Conservation (phyloP, 2,329 filamentous ascomycete species). For the Claviceps maximensis region DNA sequence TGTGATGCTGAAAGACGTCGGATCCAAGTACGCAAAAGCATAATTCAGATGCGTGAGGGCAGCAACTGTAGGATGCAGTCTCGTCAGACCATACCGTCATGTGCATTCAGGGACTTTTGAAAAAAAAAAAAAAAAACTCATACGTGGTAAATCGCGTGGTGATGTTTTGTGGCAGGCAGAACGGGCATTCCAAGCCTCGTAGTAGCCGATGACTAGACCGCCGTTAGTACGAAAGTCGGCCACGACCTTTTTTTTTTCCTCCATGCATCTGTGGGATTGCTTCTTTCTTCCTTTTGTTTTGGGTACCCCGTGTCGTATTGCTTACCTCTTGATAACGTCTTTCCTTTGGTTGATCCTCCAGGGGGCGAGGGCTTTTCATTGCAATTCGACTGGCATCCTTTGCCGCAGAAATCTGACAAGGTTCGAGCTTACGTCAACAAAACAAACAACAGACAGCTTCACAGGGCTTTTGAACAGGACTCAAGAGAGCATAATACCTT, state of each 20-base stretch:
- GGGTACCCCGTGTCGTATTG: no score
- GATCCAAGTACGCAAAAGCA: constrained; percentile 13
- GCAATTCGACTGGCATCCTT: constrained; percentile 11
- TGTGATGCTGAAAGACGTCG: constrained; percentile 11
- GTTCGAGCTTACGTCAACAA: not conserved
- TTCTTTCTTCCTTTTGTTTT: no score
- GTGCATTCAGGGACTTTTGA: not conserved
- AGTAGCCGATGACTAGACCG: constrained; percentile 10
- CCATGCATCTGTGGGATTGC: not conserved
- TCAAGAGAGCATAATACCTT: not conserved
- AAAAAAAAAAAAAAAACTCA: not conserved
- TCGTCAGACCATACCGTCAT: no score
- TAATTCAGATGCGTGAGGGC: constrained; percentile 13
- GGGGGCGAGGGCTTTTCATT: constrained; percentile 1
- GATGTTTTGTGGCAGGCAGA: constrained; percentile 1
- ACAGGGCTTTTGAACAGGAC: not conserved
- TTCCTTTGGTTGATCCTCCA: not conserved
- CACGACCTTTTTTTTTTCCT: not conserved
- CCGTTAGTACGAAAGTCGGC: not conserved
- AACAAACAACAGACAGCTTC: not conserved
- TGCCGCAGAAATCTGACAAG: constrained; percentile 12
- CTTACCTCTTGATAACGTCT: not conserved
- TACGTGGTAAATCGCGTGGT: not conserved
- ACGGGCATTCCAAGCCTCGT: constrained; percentile 8
- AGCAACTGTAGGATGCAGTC: not conserved